These are phyloP conservation scores for Comarum palustre DNA, from an alignment of 306 rosid genomes.

Conservation along the genomic window DNA sequence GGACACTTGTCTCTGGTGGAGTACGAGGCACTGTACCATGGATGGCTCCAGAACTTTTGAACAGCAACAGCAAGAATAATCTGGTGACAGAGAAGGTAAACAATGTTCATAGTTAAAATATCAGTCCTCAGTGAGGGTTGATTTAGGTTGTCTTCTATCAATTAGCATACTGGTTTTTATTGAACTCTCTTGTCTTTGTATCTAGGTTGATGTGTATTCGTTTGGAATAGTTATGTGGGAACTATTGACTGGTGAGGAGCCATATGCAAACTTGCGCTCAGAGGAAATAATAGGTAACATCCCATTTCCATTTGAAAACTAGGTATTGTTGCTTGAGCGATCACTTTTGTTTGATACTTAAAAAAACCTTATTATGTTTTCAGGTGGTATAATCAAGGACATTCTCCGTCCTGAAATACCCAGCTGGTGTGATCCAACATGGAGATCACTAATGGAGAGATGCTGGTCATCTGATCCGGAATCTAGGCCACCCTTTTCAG, in stretches of 20 bases:
- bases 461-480: constrained; percentile 39
- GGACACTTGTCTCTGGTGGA: constrained; percentile 34
- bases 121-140: not conserved
- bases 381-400: constrained; percentile 30
- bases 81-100: constrained; percentile 37
- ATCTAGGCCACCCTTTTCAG: constrained; percentile 31
- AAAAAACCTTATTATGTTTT: not conserved
- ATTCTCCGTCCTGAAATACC: constrained; percentile 34
- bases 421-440: constrained; percentile 38
- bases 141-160: not conserved
- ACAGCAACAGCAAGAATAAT: constrained; percentile 21
- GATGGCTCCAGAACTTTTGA: constrained; percentile 41
- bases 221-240: constrained; percentile 43
- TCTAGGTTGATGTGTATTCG: constrained; percentile 37
- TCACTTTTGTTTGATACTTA: not conserved
- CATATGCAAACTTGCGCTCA: constrained; percentile 22
- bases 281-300: constrained; percentile 27
- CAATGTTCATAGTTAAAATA: not conserved
- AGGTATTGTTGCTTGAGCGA: not conserved
- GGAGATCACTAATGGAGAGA: constrained; percentile 34
- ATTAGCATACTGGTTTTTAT: not conserved
- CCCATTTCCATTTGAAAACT: not conserved
- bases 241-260: constrained; percentile 39
- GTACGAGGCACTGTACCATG: constrained; percentile 34
- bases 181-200: not conserved